These are phyloP conservation scores for Polytolypa hystricis DNA, from an alignment of 2,329 filamentous ascomycete genomes.

Conservation along the genomic window DNA sequence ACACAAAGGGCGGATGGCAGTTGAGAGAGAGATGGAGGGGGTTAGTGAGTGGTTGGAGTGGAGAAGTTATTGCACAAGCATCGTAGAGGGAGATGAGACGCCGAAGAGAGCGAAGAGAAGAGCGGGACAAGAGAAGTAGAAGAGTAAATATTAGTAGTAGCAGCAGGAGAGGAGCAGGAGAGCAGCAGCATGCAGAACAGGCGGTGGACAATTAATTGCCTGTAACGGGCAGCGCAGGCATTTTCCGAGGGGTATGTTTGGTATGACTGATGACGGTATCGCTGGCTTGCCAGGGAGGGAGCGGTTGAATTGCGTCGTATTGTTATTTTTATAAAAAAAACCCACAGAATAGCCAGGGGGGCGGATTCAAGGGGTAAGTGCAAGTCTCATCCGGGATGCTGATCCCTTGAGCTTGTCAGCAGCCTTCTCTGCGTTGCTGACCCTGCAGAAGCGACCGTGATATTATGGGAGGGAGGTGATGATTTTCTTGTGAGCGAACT, in stretches of 20 bases:
- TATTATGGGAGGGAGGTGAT: too few relatives aligned
- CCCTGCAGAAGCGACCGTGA: too few relatives aligned
- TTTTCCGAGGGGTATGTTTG: neutral
- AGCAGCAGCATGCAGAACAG: conserved; percentile 2
- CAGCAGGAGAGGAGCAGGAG: neutral
- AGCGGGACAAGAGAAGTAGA: conserved; percentile 5
- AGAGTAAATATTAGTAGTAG: conserved; percentile 3
- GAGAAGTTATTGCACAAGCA: conserved; percentile 18
- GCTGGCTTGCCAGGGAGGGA: neutral
- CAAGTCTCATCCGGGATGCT: too few relatives aligned
- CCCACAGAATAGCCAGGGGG: neutral
- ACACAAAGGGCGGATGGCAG: conserved; percentile 5
- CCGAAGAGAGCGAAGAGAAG: conserved; percentile 4
- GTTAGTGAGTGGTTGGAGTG: neutral
- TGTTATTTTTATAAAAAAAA: neutral
- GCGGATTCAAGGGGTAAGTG: neutral
- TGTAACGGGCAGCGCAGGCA: neutral
- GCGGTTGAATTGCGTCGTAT: neutral
- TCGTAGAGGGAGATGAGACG: conserved; percentile 15
- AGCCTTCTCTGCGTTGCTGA: too few relatives aligned
- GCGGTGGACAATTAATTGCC: neutral
- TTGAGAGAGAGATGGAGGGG: conserved; percentile 1
- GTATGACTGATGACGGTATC: neutral
- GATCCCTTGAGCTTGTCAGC: too few relatives aligned
- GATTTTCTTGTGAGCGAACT: too few relatives aligned